Evolutionary conservation across 164 flowering plant genomes (phyloP).

Genomic region (Dillenia turbinata): DNA sequence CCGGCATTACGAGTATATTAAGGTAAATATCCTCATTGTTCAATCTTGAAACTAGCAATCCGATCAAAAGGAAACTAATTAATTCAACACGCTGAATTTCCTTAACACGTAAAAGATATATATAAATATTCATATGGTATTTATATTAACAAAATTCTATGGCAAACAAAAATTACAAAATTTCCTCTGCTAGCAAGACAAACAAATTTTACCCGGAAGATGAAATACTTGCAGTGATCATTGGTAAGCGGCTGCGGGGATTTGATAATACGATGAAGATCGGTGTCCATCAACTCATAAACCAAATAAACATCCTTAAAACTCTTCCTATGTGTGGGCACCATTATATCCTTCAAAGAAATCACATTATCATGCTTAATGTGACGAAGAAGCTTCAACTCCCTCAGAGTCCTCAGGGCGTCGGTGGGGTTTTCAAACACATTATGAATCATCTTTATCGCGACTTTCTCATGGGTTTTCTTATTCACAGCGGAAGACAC

Average conservation of each 20-base stretch:
- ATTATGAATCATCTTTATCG: slow-evolving; percentile 85
- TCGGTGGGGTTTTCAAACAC: slow-evolving; percentile 81
- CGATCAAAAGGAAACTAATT: too few species aligned
- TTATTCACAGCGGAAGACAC: slow-evolving; percentile 87
- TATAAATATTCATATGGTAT: too few species aligned
- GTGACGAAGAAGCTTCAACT: slow-evolving; percentile 80
- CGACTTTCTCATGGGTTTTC: slow-evolving; percentile 88
- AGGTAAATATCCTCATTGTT: too few species aligned
- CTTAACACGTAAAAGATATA: too few species aligned
- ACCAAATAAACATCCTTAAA: slow-evolving; percentile 92
- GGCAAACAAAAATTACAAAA: too few species aligned
- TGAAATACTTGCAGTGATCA: slow-evolving; percentile 89
- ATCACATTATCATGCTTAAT: slow-evolving; percentile 85
- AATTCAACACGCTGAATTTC: too few species aligned
- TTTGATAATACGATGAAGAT: slow-evolving; percentile 87
- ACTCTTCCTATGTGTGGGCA: slow-evolving; percentile 63
- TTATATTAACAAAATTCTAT: too few species aligned
- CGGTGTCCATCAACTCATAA: slow-evolving; percentile 96
- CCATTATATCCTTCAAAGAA: slow-evolving; percentile 82
- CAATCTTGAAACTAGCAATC: too few species aligned
- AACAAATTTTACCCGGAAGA: slow-evolving; percentile 61
- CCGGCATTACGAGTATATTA: too few species aligned
- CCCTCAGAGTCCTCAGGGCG: slow-evolving; percentile 84
- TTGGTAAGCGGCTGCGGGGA: slow-evolving; percentile 78
- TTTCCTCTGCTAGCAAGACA: too few species aligned